Conservation (phyloP, 2,329 filamentous ascomycete genomes). For the Talaromyces atroroseus region DNA sequence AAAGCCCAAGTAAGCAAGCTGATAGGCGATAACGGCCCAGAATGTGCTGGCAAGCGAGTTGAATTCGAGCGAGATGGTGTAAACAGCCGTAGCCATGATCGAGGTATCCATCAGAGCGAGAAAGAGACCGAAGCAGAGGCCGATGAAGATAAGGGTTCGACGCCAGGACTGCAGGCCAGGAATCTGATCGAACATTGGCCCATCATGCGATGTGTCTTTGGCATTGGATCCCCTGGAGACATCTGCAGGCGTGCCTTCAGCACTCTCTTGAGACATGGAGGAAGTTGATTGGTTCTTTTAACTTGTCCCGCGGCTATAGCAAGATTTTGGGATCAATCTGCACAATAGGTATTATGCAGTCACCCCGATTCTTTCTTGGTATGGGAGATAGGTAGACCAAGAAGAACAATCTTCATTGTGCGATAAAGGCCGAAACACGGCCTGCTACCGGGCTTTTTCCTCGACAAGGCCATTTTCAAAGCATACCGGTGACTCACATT, state of each 20-base stretch:
- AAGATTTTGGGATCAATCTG: background rate
- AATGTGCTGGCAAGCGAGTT: constrained; percentile 1
- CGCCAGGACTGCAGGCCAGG: background rate
- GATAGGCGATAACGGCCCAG: constrained; percentile 6
- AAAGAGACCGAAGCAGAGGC: constrained; percentile 4
- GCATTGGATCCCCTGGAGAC: background rate
- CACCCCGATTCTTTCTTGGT: no score
- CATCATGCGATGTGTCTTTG: background rate
- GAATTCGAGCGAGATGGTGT: constrained; percentile 8
- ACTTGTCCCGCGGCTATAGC: background rate
- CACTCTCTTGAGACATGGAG: background rate
- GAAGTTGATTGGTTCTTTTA: background rate
- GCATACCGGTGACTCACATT: no score
- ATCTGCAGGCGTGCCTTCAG: background rate
- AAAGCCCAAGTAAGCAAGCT: constrained; percentile 5
- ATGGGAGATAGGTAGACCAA: no score
- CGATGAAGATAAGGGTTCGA: constrained; percentile 1
- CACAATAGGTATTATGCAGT: no score
- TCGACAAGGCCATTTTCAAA: no score
- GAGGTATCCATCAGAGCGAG: constrained; percentile 8
- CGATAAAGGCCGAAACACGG: background rate
- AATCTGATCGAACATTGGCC: background rate
- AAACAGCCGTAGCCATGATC: constrained; percentile 6
- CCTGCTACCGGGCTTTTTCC: no score
- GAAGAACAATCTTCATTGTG: no score